Conservation (phyloP, 495 filamentous ascomycete genomes). For the Cryomyces minteri region DNA sequence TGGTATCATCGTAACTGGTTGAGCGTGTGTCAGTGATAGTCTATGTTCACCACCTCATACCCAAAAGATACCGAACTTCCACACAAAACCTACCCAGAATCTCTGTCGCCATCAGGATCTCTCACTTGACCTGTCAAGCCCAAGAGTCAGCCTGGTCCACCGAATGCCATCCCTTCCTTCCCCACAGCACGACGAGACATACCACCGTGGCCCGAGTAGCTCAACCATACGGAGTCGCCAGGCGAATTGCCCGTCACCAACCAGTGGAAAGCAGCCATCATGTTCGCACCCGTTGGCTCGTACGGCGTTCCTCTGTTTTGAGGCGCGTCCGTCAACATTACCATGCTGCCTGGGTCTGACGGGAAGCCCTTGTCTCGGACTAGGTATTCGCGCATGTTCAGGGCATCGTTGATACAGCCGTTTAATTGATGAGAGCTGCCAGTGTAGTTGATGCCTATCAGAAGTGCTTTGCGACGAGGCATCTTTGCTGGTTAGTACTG, state of each 20-base stretch:
- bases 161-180: no score
- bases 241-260: conserved; percentile 26
- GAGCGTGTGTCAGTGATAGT: no score
- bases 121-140: conserved; percentile 15
- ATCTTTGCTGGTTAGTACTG: not conserved
- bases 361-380: conserved; percentile 30
- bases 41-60: conserved; percentile 9
- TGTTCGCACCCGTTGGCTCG: conserved; percentile 34
- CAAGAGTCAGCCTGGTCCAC: no score
- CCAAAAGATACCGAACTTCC: conserved; percentile 1
- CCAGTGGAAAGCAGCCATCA: conserved; percentile 38
- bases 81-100: conserved; percentile 19
- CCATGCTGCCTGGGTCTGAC: conserved; percentile 12
- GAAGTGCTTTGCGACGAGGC: conserved; percentile 25
- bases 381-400: conserved; percentile 30
- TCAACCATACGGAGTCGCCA: conserved; percentile 31
- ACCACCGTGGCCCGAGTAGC: conserved; percentile 37
- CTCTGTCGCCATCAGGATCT: conserved; percentile 14
- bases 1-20: conserved; percentile 8
- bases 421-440: conserved; percentile 29
- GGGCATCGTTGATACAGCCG: conserved; percentile 38
- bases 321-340: not conserved
- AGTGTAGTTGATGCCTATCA: conserved; percentile 46
- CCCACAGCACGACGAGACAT: not conserved
- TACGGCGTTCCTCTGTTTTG: conserved; percentile 19